Percentiles rank a stretch among this genome's conserved stretches.
Conservation (phyloP, 1,139 yeast species). For the Debaryomycetaceae sp. region DNA sequence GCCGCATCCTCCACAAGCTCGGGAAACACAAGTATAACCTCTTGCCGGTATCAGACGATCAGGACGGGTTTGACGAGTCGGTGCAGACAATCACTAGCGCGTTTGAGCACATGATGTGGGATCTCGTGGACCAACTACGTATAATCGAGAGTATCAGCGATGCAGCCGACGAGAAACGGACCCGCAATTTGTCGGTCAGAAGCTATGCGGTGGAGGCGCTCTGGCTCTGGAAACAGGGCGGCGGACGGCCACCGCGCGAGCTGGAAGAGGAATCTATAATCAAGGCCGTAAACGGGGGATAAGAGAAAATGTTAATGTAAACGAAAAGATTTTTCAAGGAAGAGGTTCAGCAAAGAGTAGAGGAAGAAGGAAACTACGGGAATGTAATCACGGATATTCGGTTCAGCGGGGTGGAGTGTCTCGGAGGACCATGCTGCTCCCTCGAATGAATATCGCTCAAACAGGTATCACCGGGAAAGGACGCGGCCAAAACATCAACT, state of each 20-base stretch:
- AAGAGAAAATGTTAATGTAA: neutral
- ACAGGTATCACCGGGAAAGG: too few species aligned
- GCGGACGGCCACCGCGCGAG: slow-evolving; percentile 30
- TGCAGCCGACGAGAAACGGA: slow-evolving; percentile 60
- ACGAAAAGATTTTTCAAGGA: too few species aligned
- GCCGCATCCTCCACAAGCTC: slow-evolving; percentile 73
- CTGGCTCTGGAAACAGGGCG: slow-evolving; percentile 87
- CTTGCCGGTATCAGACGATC: slow-evolving; percentile 30
- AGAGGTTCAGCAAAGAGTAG: too few species aligned
- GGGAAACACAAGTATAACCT: slow-evolving; percentile 53
- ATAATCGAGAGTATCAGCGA: slow-evolving; percentile 64
- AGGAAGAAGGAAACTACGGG: too few species aligned
- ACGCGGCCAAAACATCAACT: too few species aligned
- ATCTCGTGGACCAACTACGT: slow-evolving; percentile 51
- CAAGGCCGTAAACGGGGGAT: slow-evolving; percentile 4
- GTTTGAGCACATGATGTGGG: slow-evolving; percentile 67
- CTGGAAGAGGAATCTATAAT: slow-evolving; percentile 9
- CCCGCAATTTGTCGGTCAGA: slow-evolving; percentile 64
- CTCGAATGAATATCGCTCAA: too few species aligned
- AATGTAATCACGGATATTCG: too few species aligned
- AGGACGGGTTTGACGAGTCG: slow-evolving; percentile 26
- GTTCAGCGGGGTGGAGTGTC: too few species aligned
- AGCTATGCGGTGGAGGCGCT: slow-evolving; percentile 87
- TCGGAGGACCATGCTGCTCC: too few species aligned
- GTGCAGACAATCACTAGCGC: slow-evolving; percentile 25